Evolutionary conservation across 768 basidiomycete genomes (phyloP).

Genomic region (Hysterangium stoloniferum): DNA sequence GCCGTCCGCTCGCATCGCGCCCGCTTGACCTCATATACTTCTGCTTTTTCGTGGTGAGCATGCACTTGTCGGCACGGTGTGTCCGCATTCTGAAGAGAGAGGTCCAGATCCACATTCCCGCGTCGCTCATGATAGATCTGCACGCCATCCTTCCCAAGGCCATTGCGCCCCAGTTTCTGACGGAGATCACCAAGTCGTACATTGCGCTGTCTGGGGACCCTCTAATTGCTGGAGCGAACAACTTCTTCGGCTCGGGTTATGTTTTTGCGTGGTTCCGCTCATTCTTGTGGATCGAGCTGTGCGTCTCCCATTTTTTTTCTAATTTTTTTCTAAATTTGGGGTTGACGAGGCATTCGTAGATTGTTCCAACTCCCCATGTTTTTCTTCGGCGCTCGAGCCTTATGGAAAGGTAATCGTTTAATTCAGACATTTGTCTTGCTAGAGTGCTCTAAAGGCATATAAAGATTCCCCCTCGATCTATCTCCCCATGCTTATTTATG

Average conservation of each 20-base stretch:
- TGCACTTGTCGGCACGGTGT: neutral
- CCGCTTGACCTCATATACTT: constrained; percentile 66
- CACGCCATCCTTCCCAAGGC: constrained; percentile 50
- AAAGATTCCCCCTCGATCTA: constrained; percentile 49
- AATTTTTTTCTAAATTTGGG: constrained; percentile 17
- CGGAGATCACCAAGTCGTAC: constrained; percentile 41
- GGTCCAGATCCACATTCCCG: constrained; percentile 55
- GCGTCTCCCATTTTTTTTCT: no score
- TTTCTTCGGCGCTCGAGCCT: constrained; percentile 52
- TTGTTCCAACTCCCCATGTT: constrained; percentile 74
- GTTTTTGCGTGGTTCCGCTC: constrained; percentile 43
- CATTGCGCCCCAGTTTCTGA: constrained; percentile 41
- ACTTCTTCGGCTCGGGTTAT: constrained; percentile 24
- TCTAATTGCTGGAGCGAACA: constrained; percentile 45
- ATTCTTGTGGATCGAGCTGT: constrained; percentile 59
- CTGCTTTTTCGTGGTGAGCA: constrained; percentile 54
- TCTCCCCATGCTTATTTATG: constrained; percentile 62
- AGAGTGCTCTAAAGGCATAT: neutral
- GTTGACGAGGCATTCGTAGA: constrained; percentile 23
- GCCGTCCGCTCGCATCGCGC: constrained; percentile 41
- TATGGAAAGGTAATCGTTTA: constrained; percentile 42
- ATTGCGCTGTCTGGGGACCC: constrained; percentile 58
- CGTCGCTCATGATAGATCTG: constrained; percentile 62
- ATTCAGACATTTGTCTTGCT: neutral
- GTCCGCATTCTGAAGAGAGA: neutral